Percentiles rank a stretch among this genome's conserved stretches.
Conservation (phyloP, 2,329 filamentous ascomycete genomes). For the Sporothrix sp. region DNA sequence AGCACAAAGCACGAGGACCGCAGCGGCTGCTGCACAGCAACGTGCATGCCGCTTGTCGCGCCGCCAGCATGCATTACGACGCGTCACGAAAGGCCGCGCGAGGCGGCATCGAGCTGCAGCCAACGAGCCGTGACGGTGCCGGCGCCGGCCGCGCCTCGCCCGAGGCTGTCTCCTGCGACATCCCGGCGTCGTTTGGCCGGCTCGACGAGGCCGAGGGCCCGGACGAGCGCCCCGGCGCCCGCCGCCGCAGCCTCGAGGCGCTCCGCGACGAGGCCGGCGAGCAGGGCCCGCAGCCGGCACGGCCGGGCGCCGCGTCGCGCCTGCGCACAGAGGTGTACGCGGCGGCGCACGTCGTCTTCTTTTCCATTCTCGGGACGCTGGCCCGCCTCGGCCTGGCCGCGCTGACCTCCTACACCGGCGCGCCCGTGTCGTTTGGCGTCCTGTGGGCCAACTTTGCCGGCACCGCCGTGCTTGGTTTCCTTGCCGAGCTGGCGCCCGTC, state of each 20-base stretch:
- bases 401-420: conserved; percentile 68
- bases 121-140: no score
- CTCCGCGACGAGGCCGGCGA: conserved; percentile 23
- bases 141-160: no score
- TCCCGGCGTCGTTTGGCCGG: conserved; percentile 31
- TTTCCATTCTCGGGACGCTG: conserved; percentile 75
- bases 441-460: conserved; percentile 86
- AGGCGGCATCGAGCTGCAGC: no score
- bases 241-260: conserved; percentile 32
- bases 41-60: no score
- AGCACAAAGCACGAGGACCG: no score
- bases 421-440: conserved; percentile 62
- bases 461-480: conserved; percentile 74
- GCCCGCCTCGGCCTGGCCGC: conserved; percentile 72
- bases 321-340: conserved; percentile 56
- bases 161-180: conserved; percentile 26
- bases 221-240: conserved; percentile 28
- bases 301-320: conserved; percentile 33
- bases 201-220: conserved; percentile 33
- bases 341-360: conserved; percentile 73
- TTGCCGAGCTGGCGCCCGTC: conserved; percentile 29
- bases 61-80: no score
- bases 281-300: conserved; percentile 9
- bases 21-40: no score
- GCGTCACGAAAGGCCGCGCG: no score